Conservation (phyloP, 2,329 filamentous ascomycete genomes). For the Claviceps fusiformis region DNA sequence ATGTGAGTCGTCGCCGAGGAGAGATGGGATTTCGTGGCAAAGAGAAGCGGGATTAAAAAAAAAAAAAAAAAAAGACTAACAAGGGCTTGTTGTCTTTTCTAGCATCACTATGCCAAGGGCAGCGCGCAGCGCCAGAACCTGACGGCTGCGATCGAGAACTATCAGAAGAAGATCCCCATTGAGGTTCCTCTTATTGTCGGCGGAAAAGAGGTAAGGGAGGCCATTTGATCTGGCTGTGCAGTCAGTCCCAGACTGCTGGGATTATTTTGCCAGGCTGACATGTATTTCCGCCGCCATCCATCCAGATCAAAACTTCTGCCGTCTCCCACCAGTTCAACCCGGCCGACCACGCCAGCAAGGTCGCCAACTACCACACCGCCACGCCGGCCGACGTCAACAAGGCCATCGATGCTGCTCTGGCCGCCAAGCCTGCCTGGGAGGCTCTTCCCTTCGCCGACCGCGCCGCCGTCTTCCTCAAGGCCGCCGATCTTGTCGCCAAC, state of each 20-base stretch:
- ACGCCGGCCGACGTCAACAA: constrained; percentile 59
- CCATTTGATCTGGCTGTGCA: not conserved
- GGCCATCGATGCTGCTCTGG: constrained; percentile 73
- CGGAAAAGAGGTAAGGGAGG: constrained; percentile 55
- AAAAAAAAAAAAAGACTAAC: not conserved
- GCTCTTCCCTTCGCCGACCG: constrained; percentile 77
- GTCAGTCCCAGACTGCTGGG: too few relatives aligned
- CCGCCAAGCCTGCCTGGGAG: constrained; percentile 80
- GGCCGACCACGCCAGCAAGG: constrained; percentile 57
- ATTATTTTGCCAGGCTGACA: not conserved
- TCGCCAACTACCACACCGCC: constrained; percentile 79
- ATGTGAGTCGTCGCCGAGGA: too few relatives aligned
- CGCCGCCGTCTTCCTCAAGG: constrained; percentile 89
- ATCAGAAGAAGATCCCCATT: constrained; percentile 56
- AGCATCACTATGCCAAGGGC: constrained; percentile 84
- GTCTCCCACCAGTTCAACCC: constrained; percentile 68
- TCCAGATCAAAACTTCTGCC: constrained; percentile 51
- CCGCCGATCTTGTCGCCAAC: constrained; percentile 74
- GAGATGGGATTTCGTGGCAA: too few relatives aligned
- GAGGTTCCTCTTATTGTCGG: constrained; percentile 74
- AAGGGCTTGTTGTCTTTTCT: constrained; percentile 1
- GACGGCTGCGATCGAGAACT: constrained; percentile 54
- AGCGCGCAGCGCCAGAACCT: constrained; percentile 68
- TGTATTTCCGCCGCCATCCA: not conserved
- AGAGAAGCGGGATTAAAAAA: not conserved